Evolutionary conservation across 2,329 filamentous ascomycete genomes (phyloP).

Genomic region (Colletotrichum cereale): DNA sequence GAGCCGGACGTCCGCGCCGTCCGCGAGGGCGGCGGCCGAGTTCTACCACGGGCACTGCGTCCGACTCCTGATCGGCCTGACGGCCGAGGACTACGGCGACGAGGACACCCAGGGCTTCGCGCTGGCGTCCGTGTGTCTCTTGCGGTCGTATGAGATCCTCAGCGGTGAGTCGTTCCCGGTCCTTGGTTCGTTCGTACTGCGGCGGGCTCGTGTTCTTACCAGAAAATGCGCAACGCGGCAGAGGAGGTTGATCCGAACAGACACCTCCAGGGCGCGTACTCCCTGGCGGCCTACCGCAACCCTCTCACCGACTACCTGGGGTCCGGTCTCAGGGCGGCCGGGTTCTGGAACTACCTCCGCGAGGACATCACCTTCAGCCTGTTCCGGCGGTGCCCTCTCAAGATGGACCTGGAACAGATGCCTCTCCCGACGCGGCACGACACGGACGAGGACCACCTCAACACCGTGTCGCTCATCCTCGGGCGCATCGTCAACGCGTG

Average conservation of each 20-base stretch:
- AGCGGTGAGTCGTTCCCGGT: conserved; percentile 49
- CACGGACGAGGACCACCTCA: conserved; percentile 52
- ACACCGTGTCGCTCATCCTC: conserved; percentile 57
- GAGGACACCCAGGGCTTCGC: conserved; percentile 51
- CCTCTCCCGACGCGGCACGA: conserved; percentile 27
- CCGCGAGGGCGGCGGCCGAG: conserved; percentile 48
- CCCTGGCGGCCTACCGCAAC: conserved; percentile 52
- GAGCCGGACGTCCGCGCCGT: conserved; percentile 48
- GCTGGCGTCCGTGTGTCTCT: conserved; percentile 60
- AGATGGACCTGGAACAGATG: conserved; percentile 52
- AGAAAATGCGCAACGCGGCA: conserved; percentile 21
- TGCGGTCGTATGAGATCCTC: conserved; percentile 63
- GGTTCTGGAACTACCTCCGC: conserved; percentile 65
- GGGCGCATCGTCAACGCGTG: conserved; percentile 57
- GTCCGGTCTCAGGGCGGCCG: conserved; percentile 52
- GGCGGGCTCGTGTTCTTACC: background rate
- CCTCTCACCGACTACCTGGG: conserved; percentile 42
- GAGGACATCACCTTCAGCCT: conserved; percentile 68
- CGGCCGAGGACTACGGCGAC: conserved; percentile 45
- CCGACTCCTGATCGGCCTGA: conserved; percentile 52
- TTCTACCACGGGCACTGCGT: conserved; percentile 57
- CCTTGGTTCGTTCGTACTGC: rapidly evolving
- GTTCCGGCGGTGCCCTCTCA: conserved; percentile 55
- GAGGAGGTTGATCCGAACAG: conserved; percentile 57
- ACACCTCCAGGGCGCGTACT: conserved; percentile 61